Evolutionary conservation across 2,329 filamentous ascomycete species (phyloP), one percentile per base, ranked within the genome.

Genomic region (Colletotrichum eremochloae): DNA sequence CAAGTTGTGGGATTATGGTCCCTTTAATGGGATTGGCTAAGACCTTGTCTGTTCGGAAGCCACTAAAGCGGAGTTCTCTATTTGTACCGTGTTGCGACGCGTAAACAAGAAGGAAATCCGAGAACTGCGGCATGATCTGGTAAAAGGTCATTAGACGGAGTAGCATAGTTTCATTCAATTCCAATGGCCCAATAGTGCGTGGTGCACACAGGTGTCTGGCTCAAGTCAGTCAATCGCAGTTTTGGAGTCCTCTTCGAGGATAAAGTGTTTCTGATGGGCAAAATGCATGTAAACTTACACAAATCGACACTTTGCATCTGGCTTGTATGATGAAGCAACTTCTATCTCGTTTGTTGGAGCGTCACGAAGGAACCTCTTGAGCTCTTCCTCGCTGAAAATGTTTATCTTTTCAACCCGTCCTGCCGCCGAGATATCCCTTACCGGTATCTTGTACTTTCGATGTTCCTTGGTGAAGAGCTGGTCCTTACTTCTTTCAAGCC

Each of bases 21-120:
- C 68, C 74, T 0, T 57, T 44, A 1, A 66, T 24, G 1, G 77
- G 67, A 15, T 71, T 53, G 8, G 68, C 72, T 24, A 83, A 70
- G 1, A 73, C 63, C 18, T 74, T 79, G 31, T 82, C 78, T 24
- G 80, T 77, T 2, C 77, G 79, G 67, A 84, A 84, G 0, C 80
- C 79, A 62, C 79, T 81, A 72, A 81, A 83, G 3, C 78, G 76
- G 1, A 80, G 71, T 46, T 84, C 80, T 12, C 68, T 76, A 0
- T 77, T 68, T 31, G 79, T 73, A 3, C 66, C 76, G 48, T 81
- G 78, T 0, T 14, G 31, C 4, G 70, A 63, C 3, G 82, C 82
- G 68, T 84, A 85, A 0, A 79, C 74, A 3, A 77, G 74, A n/a
- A 84, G 74, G 61, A 84, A 84, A 46, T 84, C 82, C 5, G 84